Percentiles rank a stretch among this genome's conserved stretches.
These are phyloP conservation scores for Funneliformis geosporum DNA, from an alignment of 192 early-diverging fungal genomes.

Conservation along the genomic window DNA sequence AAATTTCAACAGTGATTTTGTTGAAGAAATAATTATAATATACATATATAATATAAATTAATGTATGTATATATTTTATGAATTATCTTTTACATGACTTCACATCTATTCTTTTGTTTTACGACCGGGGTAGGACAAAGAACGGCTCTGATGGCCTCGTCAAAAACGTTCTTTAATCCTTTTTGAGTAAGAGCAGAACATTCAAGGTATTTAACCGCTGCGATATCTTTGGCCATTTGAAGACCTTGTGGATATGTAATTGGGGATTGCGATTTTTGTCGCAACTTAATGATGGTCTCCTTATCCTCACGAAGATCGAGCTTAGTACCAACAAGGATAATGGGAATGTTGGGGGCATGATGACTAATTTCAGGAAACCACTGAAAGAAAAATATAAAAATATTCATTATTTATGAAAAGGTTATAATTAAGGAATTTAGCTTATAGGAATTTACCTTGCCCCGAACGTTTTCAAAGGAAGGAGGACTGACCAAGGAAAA, in stretches of 20 bases:
- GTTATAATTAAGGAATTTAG: neutral
- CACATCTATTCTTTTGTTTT: constrained; percentile 73
- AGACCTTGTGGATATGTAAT: constrained; percentile 87
- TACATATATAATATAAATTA: neutral
- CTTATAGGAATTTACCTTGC: constrained; percentile 65
- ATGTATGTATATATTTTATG: neutral
- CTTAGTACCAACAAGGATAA: constrained; percentile 95
- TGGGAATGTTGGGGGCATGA: constrained; percentile 91
- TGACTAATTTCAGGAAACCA: constrained; percentile 96
- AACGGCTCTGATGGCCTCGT: constrained; percentile 96
- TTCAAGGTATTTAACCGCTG: constrained; percentile 92
- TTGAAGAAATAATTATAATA: neutral
- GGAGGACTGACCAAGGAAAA: constrained; percentile 96
- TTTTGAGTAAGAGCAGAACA: constrained; percentile 98
- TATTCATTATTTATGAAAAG: neutral
- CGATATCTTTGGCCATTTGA: constrained; percentile 86
- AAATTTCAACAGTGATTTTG: neutral
- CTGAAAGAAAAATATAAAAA: constrained; percentile 41
- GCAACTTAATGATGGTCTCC: constrained; percentile 86
- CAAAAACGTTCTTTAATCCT: constrained; percentile 98
- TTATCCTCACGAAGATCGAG: constrained; percentile 95
- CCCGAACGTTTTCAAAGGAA: constrained; percentile 95
- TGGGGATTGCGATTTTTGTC: constrained; percentile 82
- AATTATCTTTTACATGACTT: constrained; percentile 61
- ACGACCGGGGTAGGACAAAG: constrained; percentile 68